Evolutionary conservation across 768 basidiomycete genomes (phyloP).

Genomic region (Coprinopsis strossmayeri): DNA sequence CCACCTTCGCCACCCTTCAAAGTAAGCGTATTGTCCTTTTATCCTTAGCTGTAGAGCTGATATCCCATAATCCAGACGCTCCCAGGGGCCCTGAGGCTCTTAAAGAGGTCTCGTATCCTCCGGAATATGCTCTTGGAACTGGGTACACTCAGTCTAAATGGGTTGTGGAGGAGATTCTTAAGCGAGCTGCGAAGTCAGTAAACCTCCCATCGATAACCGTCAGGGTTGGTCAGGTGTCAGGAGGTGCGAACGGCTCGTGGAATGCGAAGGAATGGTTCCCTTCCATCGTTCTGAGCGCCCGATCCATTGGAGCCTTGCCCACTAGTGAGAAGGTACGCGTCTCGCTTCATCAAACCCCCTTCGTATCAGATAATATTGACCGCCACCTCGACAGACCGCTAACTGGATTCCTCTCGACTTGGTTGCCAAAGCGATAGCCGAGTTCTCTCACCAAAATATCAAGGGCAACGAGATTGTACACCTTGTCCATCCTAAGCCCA

Average conservation of each 20-base stretch:
- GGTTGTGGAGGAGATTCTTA: constrained; percentile 30
- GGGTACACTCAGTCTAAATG: constrained; percentile 38
- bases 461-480: too few relatives aligned
- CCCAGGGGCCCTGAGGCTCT: neutral
- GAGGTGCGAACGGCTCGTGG: constrained; percentile 37
- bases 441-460: neutral
- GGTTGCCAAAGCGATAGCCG: constrained; percentile 4
- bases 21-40: constrained; percentile 10
- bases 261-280: constrained; percentile 40
- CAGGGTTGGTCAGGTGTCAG: constrained; percentile 38
- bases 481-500: too few relatives aligned
- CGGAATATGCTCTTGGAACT: constrained; percentile 22
- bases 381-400: neutral
- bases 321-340: neutral
- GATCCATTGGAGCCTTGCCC: neutral
- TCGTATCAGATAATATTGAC: neutral
- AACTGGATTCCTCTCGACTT: constrained; percentile 31
- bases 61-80: neutral
- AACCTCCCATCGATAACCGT: constrained; percentile 25
- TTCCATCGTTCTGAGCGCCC: neutral
- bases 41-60: neutral
- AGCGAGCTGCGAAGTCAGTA: constrained; percentile 21
- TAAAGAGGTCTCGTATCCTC: constrained; percentile 17
- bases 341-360: neutral
- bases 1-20: constrained; percentile 22